Conservation (phyloP, 441 rosid species). For the Theobroma grandiflorum region DNA sequence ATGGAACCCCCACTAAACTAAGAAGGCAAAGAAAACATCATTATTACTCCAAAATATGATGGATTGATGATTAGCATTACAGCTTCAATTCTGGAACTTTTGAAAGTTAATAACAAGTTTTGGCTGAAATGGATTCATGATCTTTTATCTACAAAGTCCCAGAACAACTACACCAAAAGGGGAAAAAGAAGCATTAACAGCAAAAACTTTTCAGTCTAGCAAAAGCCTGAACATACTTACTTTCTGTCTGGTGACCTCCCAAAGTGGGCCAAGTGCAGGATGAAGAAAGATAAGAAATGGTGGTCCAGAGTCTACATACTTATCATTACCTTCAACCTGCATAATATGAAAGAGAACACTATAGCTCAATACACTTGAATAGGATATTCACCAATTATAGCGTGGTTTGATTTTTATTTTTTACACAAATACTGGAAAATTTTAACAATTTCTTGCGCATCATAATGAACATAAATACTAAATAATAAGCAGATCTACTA, state of each 20-base stretch:
- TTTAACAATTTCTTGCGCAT: not conserved
- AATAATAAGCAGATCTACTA: constrained; percentile 7
- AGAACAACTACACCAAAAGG: not conserved
- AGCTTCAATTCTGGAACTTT: constrained; percentile 2
- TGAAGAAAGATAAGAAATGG: constrained; percentile 91
- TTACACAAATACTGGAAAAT: not conserved
- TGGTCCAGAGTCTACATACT: constrained; percentile 70
- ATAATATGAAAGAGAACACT: constrained; percentile 28
- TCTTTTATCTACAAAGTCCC: not conserved
- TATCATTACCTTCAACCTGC: constrained; percentile 73
- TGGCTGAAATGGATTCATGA: not conserved
- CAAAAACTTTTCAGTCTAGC: not conserved
- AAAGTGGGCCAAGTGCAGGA: constrained; percentile 95
- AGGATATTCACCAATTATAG: constrained; percentile 4
- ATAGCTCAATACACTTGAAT: constrained; percentile 22
- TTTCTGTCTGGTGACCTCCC: constrained; percentile 92
- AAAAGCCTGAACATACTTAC: constrained; percentile 42
- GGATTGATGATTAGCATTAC: constrained; percentile 6
- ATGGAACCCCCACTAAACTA: constrained; percentile 86
- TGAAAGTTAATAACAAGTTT: not conserved
- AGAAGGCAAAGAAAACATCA: constrained; percentile 24
- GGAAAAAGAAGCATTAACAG: not conserved
- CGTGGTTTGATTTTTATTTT: not conserved
- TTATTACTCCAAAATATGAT: constrained; percentile 22
- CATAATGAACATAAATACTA: not conserved